These are phyloP conservation scores for Psilocybe sp. DNA, from an alignment of 768 basidiomycete species.

Conservation along the genomic window DNA sequence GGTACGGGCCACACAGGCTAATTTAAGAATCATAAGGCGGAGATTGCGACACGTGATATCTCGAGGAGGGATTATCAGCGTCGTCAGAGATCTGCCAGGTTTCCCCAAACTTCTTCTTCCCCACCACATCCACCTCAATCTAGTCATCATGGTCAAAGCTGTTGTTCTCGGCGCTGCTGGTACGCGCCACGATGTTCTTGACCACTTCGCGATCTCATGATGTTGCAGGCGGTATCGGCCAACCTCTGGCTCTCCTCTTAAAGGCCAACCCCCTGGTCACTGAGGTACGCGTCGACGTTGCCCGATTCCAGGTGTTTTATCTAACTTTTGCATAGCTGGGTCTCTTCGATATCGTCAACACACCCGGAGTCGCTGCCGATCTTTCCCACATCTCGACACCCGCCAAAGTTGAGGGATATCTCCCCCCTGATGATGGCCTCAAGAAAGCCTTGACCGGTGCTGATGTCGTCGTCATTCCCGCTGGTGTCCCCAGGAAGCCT, in stretches of 20 bases:
- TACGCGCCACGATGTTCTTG: slow-evolving; percentile 26
- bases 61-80: slow-evolving; percentile 11
- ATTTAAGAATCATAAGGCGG: too few species aligned
- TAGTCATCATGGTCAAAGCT: slow-evolving; percentile 60
- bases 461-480: slow-evolving; percentile 91
- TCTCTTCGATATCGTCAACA: slow-evolving; percentile 95
- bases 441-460: slow-evolving; percentile 83
- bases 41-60: slow-evolving; percentile 22
- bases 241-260: slow-evolving; percentile 89
- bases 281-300: slow-evolving; percentile 41
- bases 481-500: slow-evolving; percentile 94
- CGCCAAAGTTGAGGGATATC: slow-evolving; percentile 79
- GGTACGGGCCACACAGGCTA: too few species aligned
- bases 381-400: slow-evolving; percentile 91
- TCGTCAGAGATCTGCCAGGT: slow-evolving; percentile 9
- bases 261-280: slow-evolving; percentile 83
- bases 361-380: slow-evolving; percentile 96
- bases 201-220: slow-evolving; percentile 5
- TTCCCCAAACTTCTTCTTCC: slow-evolving; percentile 14
- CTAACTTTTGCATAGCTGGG: slow-evolving; percentile 53
- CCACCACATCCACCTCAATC: slow-evolving; percentile 19
- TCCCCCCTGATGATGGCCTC: slow-evolving; percentile 77
- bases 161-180: slow-evolving; percentile 97
- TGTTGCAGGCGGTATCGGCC: slow-evolving; percentile 86
- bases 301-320: too few species aligned